Conservation (phyloP, 306 rosid genomes). For the Astragalus glycyphyllos region DNA sequence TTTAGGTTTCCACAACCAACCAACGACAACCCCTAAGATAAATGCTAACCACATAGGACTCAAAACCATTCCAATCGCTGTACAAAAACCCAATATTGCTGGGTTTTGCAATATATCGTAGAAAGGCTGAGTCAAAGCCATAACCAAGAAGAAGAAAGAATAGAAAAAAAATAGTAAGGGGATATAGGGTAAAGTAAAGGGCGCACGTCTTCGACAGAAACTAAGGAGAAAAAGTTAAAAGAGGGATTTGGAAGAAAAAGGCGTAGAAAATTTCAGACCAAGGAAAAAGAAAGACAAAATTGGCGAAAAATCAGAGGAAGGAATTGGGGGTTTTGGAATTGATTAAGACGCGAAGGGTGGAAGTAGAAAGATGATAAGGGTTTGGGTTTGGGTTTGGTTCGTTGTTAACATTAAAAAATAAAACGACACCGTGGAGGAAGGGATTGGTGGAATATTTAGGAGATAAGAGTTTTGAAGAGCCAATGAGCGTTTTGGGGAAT, state of each 20-base stretch:
- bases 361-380: slow-evolving; percentile 17
- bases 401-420: background rate
- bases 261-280: slow-evolving; percentile 3
- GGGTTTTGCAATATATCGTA: slow-evolving; percentile 48
- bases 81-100: slow-evolving; percentile 38
- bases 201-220: background rate
- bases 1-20: slow-evolving; percentile 66
- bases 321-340: background rate
- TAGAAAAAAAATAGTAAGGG: background rate
- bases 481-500: slow-evolving; percentile 34
- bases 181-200: background rate
- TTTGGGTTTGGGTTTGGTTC: background rate
- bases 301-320: slow-evolving; percentile 48
- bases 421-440: slow-evolving; percentile 36
- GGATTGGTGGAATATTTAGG: slow-evolving; percentile 25
- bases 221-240: slow-evolving; percentile 28
- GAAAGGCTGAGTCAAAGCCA: slow-evolving; percentile 21
- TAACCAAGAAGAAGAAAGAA: background rate
- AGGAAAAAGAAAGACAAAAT: slow-evolving; percentile 31
- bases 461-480: slow-evolving; percentile 30
- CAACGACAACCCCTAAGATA: slow-evolving; percentile 49
- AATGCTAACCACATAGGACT: slow-evolving; percentile 53
- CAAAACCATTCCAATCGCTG: slow-evolving; percentile 40
- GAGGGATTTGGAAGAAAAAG: slow-evolving; percentile 11
- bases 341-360: slow-evolving; percentile 37